Conservation (phyloP, 1,284 basidiomycete genomes). For the Hortiboletus rubellus region DNA sequence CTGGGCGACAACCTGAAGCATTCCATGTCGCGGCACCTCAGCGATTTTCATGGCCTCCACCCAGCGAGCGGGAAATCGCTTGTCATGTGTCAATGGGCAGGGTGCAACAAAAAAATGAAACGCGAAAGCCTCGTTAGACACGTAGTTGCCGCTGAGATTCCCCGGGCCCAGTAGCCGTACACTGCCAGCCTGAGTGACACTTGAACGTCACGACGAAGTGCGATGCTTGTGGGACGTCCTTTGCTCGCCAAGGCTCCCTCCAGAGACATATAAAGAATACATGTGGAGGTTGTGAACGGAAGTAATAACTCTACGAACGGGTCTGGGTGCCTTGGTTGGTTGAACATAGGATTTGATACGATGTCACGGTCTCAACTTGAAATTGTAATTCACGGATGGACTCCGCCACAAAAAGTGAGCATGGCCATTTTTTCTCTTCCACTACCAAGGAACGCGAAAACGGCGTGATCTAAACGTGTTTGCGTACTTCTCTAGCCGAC, state of each 20-base stretch:
- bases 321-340: neutral
- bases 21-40: constrained; percentile 18
- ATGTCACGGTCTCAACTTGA: no score
- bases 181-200: no score
- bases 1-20: constrained; percentile 12
- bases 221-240: constrained; percentile 18
- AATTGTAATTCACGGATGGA: no score
- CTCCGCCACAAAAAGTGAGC: no score
- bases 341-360: neutral
- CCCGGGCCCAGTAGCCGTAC: no score
- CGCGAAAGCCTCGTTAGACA: constrained; percentile 29
- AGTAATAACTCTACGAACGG: neutral
- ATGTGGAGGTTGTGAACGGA: constrained; percentile 6
- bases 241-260: constrained; percentile 35
- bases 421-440: no score
- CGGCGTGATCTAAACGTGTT: neutral
- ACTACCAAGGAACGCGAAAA: neutral
- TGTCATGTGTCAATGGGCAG: constrained; percentile 19
- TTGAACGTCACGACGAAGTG: constrained; percentile 19
- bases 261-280: constrained; percentile 27
- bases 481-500: neutral
- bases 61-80: constrained; percentile 10
- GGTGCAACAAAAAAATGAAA: constrained; percentile 28
- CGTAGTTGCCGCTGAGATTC: constrained; percentile 25
- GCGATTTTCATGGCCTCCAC: constrained; percentile 4